Evolutionary conservation across 2,329 filamentous ascomycete species (phyloP), one percentile per base, ranked within the genome.

Genomic region (Aspergillus aculeatinus): DNA sequence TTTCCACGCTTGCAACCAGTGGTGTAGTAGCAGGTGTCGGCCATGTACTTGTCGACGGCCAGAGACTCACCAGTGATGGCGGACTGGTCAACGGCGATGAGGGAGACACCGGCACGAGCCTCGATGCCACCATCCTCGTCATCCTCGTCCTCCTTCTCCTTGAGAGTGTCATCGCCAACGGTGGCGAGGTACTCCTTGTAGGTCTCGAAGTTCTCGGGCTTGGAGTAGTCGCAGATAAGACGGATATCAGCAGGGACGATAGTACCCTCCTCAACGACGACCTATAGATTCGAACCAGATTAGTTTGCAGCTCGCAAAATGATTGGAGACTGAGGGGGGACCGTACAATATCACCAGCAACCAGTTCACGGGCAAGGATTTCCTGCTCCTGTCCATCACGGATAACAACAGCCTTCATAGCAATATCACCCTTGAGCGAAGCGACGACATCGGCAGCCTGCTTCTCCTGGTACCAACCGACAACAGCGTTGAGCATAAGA

Each of bases 381-480:
- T 88, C 85, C 68, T 86, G 79, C 77, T 89, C 86, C 63, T 80
- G 78, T 63, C 89, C 88, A 72, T 89, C 82, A 71, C 89, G 88
- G 67, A 91, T 77, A 70, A 89, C 87, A 63, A 80, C 81, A 51
- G 87, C 85, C 78, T 86, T 88, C 86, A 91, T 89, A 69, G 89
- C 89, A 72, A 92, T 91, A 71, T 91, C 89, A 80, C 89, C 89
- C 81, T 91, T 91, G 63, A 91, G 80, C 64, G 81, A 85, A 59
- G 88, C 88, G 70, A 90, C 88, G 70, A 91, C 88, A 77, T 91
- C 89, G 67, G 88, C 89, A 69, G 89, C 89, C 78, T 91, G 88
- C 81, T 91, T 91, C 79, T 91, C 89, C 76, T 91, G 89, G 76
- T 91, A 91, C 85, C 88, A 91, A 81, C 89, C 89, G 75, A 91